Base-by-base conservation (phyloP, 352 stramenopile genomes). In the Peronosclerospora sorghi region DNA sequence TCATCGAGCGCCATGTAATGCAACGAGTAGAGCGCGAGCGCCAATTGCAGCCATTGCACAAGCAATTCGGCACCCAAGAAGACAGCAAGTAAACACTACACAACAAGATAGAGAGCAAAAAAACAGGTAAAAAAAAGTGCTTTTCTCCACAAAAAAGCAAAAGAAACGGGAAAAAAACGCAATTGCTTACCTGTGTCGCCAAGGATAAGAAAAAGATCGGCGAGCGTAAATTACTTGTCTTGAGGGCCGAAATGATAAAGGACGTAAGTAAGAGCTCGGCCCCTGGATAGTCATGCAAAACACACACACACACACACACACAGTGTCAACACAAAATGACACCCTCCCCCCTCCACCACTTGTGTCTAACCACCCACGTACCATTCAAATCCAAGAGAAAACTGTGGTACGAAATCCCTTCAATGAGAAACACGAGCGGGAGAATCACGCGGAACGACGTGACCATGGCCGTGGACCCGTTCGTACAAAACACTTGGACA, bases 361-460 rank as follows among this genome's bases (percentile, higher is more conserved):
- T n/a, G n/a, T n/a, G n/a, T n/a, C n/a, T n/a, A n/a, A n/a, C n/a
- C n/a, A n/a, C n/a, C n/a, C n/a, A 10, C 47, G 21, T 69, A 89
- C 78, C 81, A 44, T 93, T 94, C 14, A 94, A 51, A 41, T 92
- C 82, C n/a, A 94, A 59, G 28, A 94, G 59, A 44, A 94, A 94
- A 51, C 80, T 92, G 59, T 92, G 79, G 40, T 92, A 73, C 2
- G 77, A 90, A 47, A 94, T 86, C 8, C 82, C 82, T 48, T 94
- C 80, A 13, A 94, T 53, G 26, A 94, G 43, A 30, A 94, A 94
- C 6, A 90, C 68, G 14, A 94, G 62, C 34, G 82, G 82, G 9
- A 94, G 40, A 35, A 94, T 57, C 41, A 92, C 68, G 23, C 82
- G 79, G 54, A 91, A 91, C 1, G 75, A 86, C 24, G 81, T 84